Conservation (phyloP, 192 early-diverging fungal genomes). For the Backusella tuberculispora region DNA sequence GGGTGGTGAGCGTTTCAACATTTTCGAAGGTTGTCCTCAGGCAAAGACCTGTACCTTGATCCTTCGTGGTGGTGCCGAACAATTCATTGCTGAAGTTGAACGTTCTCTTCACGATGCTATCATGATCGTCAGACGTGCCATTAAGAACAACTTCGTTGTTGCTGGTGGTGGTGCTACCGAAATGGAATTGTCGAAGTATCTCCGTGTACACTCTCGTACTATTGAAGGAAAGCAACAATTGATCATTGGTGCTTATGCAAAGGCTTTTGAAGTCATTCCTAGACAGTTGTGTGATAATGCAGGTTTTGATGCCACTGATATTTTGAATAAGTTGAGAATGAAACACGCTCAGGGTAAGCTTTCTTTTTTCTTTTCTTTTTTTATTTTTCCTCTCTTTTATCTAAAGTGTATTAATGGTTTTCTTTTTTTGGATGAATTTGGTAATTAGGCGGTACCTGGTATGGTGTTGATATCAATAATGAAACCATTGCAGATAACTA, state of each 20-base stretch:
- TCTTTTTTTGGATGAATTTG: not conserved
- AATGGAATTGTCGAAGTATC: constrained; percentile 96
- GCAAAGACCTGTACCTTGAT: constrained; percentile 97
- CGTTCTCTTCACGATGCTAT: constrained; percentile 98
- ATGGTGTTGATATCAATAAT: constrained; percentile 89
- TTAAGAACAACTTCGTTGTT: constrained; percentile 96
- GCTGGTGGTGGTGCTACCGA: constrained; percentile 98
- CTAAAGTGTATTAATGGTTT: not conserved
- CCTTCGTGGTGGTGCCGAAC: constrained; percentile 96
- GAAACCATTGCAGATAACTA: constrained; percentile 92
- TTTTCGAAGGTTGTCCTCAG: constrained; percentile 92
- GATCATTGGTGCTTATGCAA: constrained; percentile 92
- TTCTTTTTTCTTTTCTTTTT: not conserved
- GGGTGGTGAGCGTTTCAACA: constrained; percentile 95
- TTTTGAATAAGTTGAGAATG: constrained; percentile 95
- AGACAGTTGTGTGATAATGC: constrained; percentile 98
- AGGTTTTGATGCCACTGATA: constrained; percentile 97
- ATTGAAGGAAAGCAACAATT: constrained; percentile 99
- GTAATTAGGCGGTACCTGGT: constrained; percentile 73
- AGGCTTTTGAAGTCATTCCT: constrained; percentile 97
- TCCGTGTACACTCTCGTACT: constrained; percentile 89
- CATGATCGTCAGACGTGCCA: constrained; percentile 97
- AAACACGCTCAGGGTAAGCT: constrained; percentile 76
- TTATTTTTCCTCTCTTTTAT: not conserved
- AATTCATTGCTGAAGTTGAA: constrained; percentile 99